Evolutionary conservation across 441 rosid species (phyloP), one percentile per base, ranked within the genome.

Genomic region (Capsella rubella): DNA sequence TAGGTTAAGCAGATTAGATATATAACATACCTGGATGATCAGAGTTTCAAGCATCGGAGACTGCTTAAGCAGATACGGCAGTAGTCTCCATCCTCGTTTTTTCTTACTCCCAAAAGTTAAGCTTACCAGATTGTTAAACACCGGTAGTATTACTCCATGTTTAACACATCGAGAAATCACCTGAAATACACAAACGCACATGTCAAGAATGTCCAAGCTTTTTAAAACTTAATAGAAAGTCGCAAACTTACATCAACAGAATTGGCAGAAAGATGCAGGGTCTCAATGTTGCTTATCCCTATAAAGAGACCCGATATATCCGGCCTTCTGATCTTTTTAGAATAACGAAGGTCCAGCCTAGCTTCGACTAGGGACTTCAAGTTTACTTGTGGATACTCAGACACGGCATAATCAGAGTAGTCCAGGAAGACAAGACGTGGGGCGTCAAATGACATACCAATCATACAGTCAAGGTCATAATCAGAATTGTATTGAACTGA

Each of bases 61-160:
- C 15, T 51, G 34, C 25, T 39, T 0, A 29, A 60, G 34, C n/a
- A 60, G n/a, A 51, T 5, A 4, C 1, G 67, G 14, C 40, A 60
- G 42, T 18, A 71, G 11, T 8, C 5, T 27, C 68, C 75, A 71
- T 3, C 60, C 43, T 11, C 14, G 40, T 4, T 50, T 4, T 5
- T 32, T 45, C 5, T 6, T 27, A 39, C 52, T 27, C 40, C 40
- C 61, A 16, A 61, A 50, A 2, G 52, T 61, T 1, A 71, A 61
- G 0, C 0, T 71, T 6, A 51, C 43, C 11, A 71, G 75, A 40
- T 71, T 71, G 11, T 71, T 16, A 8, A 71, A 71, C 52, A 71
- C n/a, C 21, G 60, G 32, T 13, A 39, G 10, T 4, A 21, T 0
- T 6, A 42, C 16, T 1, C 47, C 47, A 42, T 13, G 47, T 42